Evolutionary conservation across 345 rosid genomes (phyloP).

Genomic region (Acer saccharum): DNA sequence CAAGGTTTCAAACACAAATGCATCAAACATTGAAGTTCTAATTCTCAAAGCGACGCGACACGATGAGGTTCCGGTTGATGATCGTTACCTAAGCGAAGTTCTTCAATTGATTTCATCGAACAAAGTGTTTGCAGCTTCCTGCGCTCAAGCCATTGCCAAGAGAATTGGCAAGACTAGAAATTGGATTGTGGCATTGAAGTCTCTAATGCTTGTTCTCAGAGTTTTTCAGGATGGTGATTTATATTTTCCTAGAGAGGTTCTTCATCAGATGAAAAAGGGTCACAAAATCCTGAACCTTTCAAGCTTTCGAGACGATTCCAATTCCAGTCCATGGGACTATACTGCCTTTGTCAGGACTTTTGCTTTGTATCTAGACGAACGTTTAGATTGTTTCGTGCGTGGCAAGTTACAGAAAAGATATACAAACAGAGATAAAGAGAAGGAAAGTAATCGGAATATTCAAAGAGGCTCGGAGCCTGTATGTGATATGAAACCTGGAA

Average conservation of each 20-base stretch:
- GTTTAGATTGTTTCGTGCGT: conserved; percentile 65
- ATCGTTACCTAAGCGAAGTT: conserved; percentile 55
- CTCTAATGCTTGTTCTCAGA: conserved; percentile 70
- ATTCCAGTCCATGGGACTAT: conserved; percentile 77
- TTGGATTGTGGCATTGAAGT: conserved; percentile 87
- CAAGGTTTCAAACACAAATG: conserved; percentile 62
- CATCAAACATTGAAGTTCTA: conserved; percentile 60
- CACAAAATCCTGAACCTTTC: conserved; percentile 75
- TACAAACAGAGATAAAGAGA: conserved; percentile 25
- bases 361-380: conserved; percentile 71
- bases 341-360: conserved; percentile 62
- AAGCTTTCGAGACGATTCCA: conserved; percentile 62
- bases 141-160: conserved; percentile 61
- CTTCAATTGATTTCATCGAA: conserved; percentile 54
- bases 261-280: conserved; percentile 73
- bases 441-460: not conserved
- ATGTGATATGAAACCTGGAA: conserved; percentile 62
- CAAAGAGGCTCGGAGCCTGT: conserved; percentile 36
- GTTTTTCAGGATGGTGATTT: conserved; percentile 85
- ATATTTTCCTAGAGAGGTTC: conserved; percentile 71
- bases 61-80: conserved; percentile 70
- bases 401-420: conserved; percentile 64
- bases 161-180: conserved; percentile 70
- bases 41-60: conserved; percentile 85
- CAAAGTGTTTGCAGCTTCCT: conserved; percentile 53